Conservation (phyloP, 352 stramenopile species). For the Phytopythium oedochilum region DNA sequence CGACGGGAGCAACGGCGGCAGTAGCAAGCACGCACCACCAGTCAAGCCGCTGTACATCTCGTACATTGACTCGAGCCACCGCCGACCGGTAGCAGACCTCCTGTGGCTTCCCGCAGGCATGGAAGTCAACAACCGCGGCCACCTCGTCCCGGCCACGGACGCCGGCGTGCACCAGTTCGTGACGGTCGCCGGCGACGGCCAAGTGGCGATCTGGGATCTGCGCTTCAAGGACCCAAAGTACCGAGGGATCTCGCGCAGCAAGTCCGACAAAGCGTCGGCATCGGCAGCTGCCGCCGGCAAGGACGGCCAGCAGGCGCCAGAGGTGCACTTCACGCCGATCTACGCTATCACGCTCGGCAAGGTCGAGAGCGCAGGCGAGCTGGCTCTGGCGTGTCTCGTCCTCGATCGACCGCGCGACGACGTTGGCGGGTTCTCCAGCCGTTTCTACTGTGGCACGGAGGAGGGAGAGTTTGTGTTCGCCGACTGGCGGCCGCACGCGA, state of each 20-base stretch:
- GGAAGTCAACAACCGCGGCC: conserved; percentile 88
- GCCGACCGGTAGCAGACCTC: conserved; percentile 83
- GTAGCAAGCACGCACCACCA: conserved; percentile 52
- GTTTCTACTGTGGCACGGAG: conserved; percentile 82
- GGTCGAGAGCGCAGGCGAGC: conserved; percentile 60
- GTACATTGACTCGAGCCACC: conserved; percentile 86
- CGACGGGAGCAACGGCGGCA: conserved; percentile 48
- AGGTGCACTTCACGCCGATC: conserved; percentile 80
- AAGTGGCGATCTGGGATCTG: conserved; percentile 91
- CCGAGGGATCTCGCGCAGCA: conserved; percentile 52
- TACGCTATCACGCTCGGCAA: conserved; percentile 81
- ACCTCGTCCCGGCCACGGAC: conserved; percentile 52
- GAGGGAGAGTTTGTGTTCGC: conserved; percentile 89
- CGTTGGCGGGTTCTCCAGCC: conserved; percentile 28
- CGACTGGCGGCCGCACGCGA: conserved; percentile 78
- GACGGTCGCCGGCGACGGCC: conserved; percentile 88
- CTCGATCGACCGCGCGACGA: conserved; percentile 67
- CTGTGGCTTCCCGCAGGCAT: conserved; percentile 80
- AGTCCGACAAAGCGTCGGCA: conserved; percentile 47
- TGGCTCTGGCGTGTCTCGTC: conserved; percentile 61
- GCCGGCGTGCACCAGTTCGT: conserved; percentile 88
- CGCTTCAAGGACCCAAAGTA: conserved; percentile 88
- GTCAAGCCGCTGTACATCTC: conserved; percentile 78
- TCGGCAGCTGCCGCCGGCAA: conserved; percentile 30
- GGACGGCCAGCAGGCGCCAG: conserved; percentile 40